phyloP scores from a whole-genome alignment of 257 asterid species.

The Penstemon barbatus region DNA sequence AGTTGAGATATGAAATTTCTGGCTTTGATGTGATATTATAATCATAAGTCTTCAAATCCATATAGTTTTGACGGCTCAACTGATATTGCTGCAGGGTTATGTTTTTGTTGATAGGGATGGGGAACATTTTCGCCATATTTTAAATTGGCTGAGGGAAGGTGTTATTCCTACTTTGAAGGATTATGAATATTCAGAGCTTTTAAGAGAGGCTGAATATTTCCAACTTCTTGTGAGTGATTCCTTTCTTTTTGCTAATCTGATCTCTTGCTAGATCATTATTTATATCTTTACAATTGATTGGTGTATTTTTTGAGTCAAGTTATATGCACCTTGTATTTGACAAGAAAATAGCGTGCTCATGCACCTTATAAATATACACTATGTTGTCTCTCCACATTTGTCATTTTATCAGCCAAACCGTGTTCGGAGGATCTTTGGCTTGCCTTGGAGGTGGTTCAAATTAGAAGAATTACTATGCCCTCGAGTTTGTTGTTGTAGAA shows the following conservation, averaged over 20 bases:
- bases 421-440: too few relatives aligned
- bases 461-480: too few relatives aligned
- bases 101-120: slow-evolving; percentile 94
- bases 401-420: too few relatives aligned
- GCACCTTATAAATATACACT: too few relatives aligned
- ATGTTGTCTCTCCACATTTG: too few relatives aligned
- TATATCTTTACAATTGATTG: neutral
- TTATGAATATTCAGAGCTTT: slow-evolving; percentile 65
- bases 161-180: slow-evolving; percentile 71
- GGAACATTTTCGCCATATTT: slow-evolving; percentile 77
- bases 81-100: slow-evolving; percentile 64
- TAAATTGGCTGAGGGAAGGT: slow-evolving; percentile 96
- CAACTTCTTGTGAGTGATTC: slow-evolving; percentile 77
- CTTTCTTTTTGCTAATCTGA: slow-evolving; percentile 12
- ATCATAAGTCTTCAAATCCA: slow-evolving; percentile 2
- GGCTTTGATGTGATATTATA: slow-evolving; percentile 2
- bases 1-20: neutral
- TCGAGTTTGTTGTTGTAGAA: too few relatives aligned
- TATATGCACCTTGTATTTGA: neutral
- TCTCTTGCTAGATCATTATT: slow-evolving; percentile 21
- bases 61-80: slow-evolving; percentile 19
- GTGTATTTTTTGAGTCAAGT: neutral
- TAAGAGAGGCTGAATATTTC: slow-evolving; percentile 85
- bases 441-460: too few relatives aligned
- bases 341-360: too few relatives aligned